These are phyloP conservation scores for Rhynchospora pubera DNA, from an alignment of 176 grass and related monocot genomes.

Conservation along the genomic window DNA sequence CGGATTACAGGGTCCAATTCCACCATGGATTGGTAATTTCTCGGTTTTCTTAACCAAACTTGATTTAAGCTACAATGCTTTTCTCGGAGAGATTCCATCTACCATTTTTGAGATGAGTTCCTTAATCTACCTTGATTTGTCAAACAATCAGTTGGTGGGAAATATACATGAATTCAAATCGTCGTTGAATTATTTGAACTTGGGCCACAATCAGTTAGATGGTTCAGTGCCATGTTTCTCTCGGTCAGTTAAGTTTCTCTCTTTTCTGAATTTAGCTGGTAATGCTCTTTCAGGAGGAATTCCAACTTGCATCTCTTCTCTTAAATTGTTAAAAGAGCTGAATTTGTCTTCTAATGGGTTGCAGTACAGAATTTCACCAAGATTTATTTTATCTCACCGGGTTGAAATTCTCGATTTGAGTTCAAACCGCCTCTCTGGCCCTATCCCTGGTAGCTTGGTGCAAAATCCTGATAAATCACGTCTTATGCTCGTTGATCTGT, in stretches of 20 bases:
- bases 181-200: constrained; percentile 21
- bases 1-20: not conserved
- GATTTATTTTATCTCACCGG: constrained; percentile 64
- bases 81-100: constrained; percentile 16
- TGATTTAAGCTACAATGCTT: constrained; percentile 21
- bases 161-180: constrained; percentile 19
- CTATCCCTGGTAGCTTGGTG: constrained; percentile 50
- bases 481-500: constrained; percentile 57
- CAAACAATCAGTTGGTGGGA: constrained; percentile 3
- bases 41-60: constrained; percentile 9
- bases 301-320: constrained; percentile 50
- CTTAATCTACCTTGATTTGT: constrained; percentile 16
- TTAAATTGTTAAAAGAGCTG: constrained; percentile 40
- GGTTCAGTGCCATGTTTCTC: constrained; percentile 21
- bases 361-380: constrained; percentile 65
- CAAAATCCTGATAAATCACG: constrained; percentile 44
- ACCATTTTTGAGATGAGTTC: constrained; percentile 17
- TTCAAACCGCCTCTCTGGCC: constrained; percentile 52
- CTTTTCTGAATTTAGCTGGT: constrained; percentile 44
- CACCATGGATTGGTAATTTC: constrained; percentile 18
- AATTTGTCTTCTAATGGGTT: constrained; percentile 75
- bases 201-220: constrained; percentile 19
- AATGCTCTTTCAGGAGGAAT: constrained; percentile 69
- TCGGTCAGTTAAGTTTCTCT: constrained; percentile 29
- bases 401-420: constrained; percentile 65